Conservation (phyloP, 1,284 basidiomycete genomes). For the Malassezia psittaci region DNA sequence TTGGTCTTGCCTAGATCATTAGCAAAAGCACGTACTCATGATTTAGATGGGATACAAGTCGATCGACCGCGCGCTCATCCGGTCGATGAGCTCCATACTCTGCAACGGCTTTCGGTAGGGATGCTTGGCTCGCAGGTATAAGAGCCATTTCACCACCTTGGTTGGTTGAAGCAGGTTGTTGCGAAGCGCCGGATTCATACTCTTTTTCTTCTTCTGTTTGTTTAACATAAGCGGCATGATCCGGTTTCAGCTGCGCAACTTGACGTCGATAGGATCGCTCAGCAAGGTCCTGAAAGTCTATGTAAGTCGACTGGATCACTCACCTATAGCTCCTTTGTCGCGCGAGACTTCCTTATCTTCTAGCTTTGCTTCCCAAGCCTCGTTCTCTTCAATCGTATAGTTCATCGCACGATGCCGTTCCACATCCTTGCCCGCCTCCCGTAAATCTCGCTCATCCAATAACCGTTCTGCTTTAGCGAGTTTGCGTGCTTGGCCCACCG, state of each 20-base stretch:
- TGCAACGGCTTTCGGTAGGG: constrained; percentile 1
- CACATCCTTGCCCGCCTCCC: constrained; percentile 65
- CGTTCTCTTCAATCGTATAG: constrained; percentile 87
- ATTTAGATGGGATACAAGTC: constrained; percentile 83
- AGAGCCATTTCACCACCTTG: neutral
- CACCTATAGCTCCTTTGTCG: constrained; percentile 70
- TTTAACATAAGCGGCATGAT: constrained; percentile 69
- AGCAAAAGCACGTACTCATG: constrained; percentile 60
- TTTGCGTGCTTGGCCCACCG: constrained; percentile 21
- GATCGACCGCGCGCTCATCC: constrained; percentile 83
- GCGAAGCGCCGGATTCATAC: neutral
- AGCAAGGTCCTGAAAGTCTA: constrained; percentile 81
- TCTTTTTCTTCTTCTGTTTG: constrained; percentile 61
- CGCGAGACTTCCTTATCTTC: constrained; percentile 63
- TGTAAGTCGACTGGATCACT: constrained; percentile 27
- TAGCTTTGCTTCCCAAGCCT: constrained; percentile 80
- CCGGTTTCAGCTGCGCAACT: constrained; percentile 72
- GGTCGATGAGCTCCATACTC: constrained; percentile 85
- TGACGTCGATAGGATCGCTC: constrained; percentile 82
- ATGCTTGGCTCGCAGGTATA: neutral
- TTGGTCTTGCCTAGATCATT: constrained; percentile 16
- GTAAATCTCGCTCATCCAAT: constrained; percentile 73
- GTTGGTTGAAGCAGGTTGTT: neutral
- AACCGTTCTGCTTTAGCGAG: constrained; percentile 65
- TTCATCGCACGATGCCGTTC: constrained; percentile 78